A percentile compares a stretch with the other conserved stretches of the same genome.
Conservation (phyloP, 192 early-diverging fungal species). For the Spizellomyces punctatus region DNA sequence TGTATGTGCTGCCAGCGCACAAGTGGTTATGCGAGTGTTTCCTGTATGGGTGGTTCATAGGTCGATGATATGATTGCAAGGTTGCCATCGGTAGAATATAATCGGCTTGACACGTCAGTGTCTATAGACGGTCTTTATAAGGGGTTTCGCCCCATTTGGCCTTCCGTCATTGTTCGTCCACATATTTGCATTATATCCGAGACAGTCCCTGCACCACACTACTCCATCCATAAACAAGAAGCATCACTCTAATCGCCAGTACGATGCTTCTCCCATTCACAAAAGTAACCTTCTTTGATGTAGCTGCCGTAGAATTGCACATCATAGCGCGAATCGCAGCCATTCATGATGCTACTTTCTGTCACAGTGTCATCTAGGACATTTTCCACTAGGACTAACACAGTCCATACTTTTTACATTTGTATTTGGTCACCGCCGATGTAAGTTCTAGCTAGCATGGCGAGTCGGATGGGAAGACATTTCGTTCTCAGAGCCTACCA, state of each 20-base stretch:
- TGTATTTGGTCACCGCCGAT: slow-evolving; percentile 80
- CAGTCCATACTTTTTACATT: slow-evolving; percentile 70
- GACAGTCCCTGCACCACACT: slow-evolving; percentile 59
- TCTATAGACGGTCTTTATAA: no score
- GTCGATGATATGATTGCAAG: no score
- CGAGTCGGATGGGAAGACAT: no score
- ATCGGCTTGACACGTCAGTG: no score
- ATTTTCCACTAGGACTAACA: slow-evolving; percentile 50
- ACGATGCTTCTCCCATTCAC: slow-evolving; percentile 6
- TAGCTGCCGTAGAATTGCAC: slow-evolving; percentile 58
- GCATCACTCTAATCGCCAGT: neutral
- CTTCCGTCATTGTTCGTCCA: slow-evolving; percentile 50
- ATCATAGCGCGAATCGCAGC: slow-evolving; percentile 43
- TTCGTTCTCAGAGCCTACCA: no score
- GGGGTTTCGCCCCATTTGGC: no score
- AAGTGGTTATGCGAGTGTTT: no score
- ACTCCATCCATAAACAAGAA: slow-evolving; percentile 57
- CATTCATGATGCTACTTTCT: slow-evolving; percentile 60
- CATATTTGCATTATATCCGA: slow-evolving; percentile 56
- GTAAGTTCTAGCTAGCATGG: slow-evolving; percentile 41
- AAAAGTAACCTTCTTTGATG: slow-evolving; percentile 48
- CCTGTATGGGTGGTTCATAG: no score
- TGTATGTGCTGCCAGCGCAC: slow-evolving; percentile 14
- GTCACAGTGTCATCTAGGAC: slow-evolving; percentile 49
- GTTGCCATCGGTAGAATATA: no score